Evolutionary conservation across 352 stramenopile species (phyloP).

Genomic region (Pythium oligandrum): DNA sequence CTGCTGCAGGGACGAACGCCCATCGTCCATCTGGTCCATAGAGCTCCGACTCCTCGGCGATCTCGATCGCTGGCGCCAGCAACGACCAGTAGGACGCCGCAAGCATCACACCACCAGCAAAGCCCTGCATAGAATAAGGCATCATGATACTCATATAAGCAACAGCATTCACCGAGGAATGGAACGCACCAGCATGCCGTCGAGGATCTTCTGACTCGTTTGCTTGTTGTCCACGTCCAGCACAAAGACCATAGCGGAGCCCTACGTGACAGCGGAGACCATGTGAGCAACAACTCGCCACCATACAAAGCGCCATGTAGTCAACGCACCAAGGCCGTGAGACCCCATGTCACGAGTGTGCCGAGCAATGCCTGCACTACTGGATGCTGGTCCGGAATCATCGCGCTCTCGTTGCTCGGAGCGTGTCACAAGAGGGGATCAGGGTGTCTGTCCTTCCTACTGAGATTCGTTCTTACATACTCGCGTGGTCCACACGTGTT

Average conservation of each 20-base stretch:
- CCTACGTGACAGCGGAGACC: conserved; percentile 16
- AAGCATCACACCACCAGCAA: conserved; percentile 88
- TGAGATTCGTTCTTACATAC: conserved; percentile 2
- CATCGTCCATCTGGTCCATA: conserved; percentile 69
- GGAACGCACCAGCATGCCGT: conserved; percentile 60
- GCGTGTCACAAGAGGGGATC: not conserved
- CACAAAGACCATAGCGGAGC: conserved; percentile 76
- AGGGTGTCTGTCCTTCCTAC: not conserved
- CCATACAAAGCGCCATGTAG: not conserved
- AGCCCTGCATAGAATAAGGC: conserved; percentile 32
- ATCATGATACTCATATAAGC: not conserved
- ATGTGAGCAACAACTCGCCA: too few relatives aligned
- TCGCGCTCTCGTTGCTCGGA: conserved; percentile 10
- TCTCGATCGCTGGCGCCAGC: conserved; percentile 82
- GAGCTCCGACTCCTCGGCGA: conserved; percentile 71
- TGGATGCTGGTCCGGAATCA: conserved; percentile 74
- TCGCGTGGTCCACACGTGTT: conserved; percentile 11
- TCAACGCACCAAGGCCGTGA: conserved; percentile 61
- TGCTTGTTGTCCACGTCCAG: conserved; percentile 73
- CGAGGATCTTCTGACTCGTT: conserved; percentile 77
- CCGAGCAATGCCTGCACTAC: conserved; percentile 78
- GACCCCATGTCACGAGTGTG: conserved; percentile 79
- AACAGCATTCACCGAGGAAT: conserved; percentile 1
- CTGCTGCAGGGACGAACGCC: conserved; percentile 76
- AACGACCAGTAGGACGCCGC: conserved; percentile 89